A percentile compares a stretch with the other conserved stretches of the same genome.
phyloP scores from a whole-genome alignment of 2,329 filamentous ascomycete species.

The Arachnomyces sp. region DNA sequence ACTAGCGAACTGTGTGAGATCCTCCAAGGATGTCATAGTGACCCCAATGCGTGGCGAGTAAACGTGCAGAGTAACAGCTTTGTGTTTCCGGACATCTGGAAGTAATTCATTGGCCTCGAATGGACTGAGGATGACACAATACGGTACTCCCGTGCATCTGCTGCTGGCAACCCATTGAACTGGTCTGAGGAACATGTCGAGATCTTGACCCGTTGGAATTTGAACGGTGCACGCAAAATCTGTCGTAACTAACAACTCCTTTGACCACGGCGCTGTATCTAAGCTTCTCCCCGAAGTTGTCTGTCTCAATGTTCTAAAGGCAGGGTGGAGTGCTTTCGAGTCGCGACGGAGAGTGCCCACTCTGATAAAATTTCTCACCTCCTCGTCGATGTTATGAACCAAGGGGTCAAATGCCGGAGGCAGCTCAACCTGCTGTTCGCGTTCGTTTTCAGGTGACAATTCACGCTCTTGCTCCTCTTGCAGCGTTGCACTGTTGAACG shows the following conservation, averaged over 20 bases:
- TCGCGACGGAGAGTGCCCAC: not conserved
- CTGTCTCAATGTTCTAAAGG: conserved; percentile 37
- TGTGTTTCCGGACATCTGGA: conserved; percentile 26
- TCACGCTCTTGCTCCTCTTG: conserved; percentile 64
- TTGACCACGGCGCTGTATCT: conserved; percentile 24
- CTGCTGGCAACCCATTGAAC: conserved; percentile 48
- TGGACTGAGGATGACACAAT: conserved; percentile 50
- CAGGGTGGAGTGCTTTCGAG: conserved; percentile 33
- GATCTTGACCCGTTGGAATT: conserved; percentile 2
- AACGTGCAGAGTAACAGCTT: conserved; percentile 38
- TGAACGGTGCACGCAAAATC: conserved; percentile 47
- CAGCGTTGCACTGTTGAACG: conserved; percentile 33
- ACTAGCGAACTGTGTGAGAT: conserved; percentile 36
- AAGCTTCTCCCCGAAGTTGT: conserved; percentile 20
- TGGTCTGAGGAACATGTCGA: conserved; percentile 44
- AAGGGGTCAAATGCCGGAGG: conserved; percentile 34
- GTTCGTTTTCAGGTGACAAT: conserved; percentile 48
- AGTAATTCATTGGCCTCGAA: conserved; percentile 51
- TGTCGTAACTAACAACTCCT: conserved; percentile 38
- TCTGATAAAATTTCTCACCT: not conserved
- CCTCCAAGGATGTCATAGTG: conserved; percentile 34
- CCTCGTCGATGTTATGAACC: conserved; percentile 22
- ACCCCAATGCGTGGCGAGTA: conserved; percentile 42
- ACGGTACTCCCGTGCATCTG: not conserved
- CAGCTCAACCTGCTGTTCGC: conserved; percentile 49